These are phyloP conservation scores for Solanum etuberosum DNA, from an alignment of 257 asterid species.

Conservation along the genomic window DNA sequence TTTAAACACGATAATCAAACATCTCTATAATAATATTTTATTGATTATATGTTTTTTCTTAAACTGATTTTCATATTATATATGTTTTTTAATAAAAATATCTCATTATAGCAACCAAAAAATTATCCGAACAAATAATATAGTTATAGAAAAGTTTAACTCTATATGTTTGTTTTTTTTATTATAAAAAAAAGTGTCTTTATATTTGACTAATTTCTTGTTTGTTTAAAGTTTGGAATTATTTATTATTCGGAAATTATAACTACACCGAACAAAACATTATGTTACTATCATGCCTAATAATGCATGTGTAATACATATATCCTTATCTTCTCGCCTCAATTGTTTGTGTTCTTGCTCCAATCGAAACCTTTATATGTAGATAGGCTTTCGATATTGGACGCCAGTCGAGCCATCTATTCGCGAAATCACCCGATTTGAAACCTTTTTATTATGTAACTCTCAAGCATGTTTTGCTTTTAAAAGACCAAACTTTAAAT, in stretches of 20 bases:
- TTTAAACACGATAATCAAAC: not conserved
- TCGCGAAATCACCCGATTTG: too few relatives aligned
- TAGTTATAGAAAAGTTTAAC: not conserved
- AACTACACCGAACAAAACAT: too few relatives aligned
- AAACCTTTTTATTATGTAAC: not conserved
- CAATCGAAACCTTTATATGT: too few relatives aligned
- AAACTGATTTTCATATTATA: not conserved
- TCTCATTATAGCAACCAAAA: not conserved
- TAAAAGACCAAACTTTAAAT: not conserved
- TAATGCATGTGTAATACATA: too few relatives aligned
- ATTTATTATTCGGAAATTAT: too few relatives aligned
- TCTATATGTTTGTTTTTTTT: not conserved
- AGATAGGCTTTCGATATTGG: fast-evolving
- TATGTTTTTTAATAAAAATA: not conserved
- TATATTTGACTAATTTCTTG: not conserved
- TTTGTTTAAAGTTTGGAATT: not conserved
- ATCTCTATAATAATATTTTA: not conserved
- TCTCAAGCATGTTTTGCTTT: not conserved
- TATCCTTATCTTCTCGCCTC: too few relatives aligned
- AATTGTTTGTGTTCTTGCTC: too few relatives aligned
- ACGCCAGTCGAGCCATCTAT: fast-evolving
- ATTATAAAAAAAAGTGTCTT: not conserved
- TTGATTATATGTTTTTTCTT: not conserved
- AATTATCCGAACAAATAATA: not conserved
- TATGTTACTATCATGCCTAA: too few relatives aligned